phyloP scores from a whole-genome alignment of 768 basidiomycete species.

The Rhodotorula graminis region DNA sequence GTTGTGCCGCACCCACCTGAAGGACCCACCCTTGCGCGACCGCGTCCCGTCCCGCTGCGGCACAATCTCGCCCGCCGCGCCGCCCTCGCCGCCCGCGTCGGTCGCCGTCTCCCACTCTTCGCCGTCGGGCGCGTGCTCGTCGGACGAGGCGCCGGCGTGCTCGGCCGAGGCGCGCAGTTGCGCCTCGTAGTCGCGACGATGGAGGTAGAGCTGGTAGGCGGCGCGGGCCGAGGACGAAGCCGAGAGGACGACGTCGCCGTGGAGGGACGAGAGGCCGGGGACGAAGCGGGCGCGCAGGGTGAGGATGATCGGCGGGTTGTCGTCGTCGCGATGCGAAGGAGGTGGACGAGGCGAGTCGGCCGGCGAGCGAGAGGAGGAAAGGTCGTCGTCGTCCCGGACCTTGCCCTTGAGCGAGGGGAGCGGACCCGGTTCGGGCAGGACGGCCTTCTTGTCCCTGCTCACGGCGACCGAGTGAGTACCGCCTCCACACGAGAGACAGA shows the following conservation, averaged over 20 bases:
- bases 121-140: neutral
- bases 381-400: neutral
- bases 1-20: conserved; percentile 1
- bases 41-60: neutral
- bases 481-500: no score
- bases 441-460: neutral
- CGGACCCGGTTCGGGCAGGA: neutral
- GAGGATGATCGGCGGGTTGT: neutral
- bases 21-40: conserved; percentile 9
- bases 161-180: neutral
- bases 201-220: conserved; percentile 4
- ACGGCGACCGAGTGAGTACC: no score
- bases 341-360: neutral
- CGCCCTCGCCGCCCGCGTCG: neutral
- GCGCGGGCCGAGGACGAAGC: neutral
- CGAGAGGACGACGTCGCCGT: conserved; percentile 7
- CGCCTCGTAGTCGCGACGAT: neutral
- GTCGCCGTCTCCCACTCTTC: conserved; percentile 1
- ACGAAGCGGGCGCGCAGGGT: neutral
- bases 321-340: neutral
- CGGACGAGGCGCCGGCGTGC: neutral
- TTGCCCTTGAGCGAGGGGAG: neutral
- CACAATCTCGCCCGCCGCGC: neutral
- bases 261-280: conserved; percentile 4
- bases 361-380: no score